phyloP scores from a whole-genome alignment of 2,329 filamentous ascomycete genomes.

The Leptographium radiaticola region DNA sequence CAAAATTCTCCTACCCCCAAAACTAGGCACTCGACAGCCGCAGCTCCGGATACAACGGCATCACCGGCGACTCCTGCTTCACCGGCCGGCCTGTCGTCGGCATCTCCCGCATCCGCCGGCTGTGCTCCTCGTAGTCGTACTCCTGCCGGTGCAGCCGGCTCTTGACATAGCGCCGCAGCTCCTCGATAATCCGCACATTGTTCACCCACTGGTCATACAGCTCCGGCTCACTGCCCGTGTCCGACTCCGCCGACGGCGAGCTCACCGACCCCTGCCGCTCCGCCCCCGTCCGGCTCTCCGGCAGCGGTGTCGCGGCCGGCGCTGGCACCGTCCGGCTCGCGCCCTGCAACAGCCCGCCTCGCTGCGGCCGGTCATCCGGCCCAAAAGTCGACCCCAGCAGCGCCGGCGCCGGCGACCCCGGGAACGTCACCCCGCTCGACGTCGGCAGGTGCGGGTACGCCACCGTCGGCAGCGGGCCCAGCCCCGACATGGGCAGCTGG shows the following conservation, averaged over 20 bases:
- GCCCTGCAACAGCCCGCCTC: constrained; percentile 53
- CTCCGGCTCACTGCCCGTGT: constrained; percentile 40
- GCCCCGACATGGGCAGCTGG: constrained; percentile 23
- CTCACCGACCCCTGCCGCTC: constrained; percentile 28
- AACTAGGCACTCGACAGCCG: constrained; percentile 7
- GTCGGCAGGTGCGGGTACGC: constrained; percentile 65
- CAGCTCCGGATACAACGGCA: constrained; percentile 11
- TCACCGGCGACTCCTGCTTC: constrained; percentile 4
- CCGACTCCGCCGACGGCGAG: constrained; percentile 43
- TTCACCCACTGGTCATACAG: constrained; percentile 53
- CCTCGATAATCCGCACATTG: constrained; percentile 52
- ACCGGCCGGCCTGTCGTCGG: constrained; percentile 16
- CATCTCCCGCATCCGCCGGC: constrained; percentile 3
- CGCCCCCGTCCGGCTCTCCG: constrained; percentile 15
- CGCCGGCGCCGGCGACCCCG: constrained; percentile 53
- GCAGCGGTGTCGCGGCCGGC: background rate
- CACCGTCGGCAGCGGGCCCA: constrained; percentile 44
- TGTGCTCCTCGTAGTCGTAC: constrained; percentile 23
- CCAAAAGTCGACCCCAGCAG: constrained; percentile 58
- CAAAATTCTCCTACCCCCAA: background rate
- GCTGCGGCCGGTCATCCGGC: constrained; percentile 48
- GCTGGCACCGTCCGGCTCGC: constrained; percentile 28
- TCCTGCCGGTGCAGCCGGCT: constrained; percentile 43
- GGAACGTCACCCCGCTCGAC: constrained; percentile 45
- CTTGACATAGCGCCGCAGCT: constrained; percentile 43